Base-by-base conservation (phyloP, 345 rosid species). In the Abelmoschus esculentus region DNA sequence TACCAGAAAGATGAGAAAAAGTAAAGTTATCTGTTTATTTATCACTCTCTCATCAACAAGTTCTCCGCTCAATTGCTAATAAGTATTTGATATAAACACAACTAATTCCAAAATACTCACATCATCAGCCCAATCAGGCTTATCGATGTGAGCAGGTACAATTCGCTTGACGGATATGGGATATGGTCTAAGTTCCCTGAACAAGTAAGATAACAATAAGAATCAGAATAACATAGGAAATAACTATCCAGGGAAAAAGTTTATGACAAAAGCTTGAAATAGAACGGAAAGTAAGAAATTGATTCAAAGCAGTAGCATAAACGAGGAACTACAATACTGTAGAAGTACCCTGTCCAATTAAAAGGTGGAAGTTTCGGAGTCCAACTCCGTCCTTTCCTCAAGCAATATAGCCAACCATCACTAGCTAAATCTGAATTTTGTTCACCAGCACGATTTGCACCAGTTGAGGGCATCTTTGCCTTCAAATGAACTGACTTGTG, bases 91-190 rank as follows among this genome's bases (percentile, higher is more conserved):
- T 26, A 57, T 26, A 28, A 15, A 26, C 15, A 26, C 2, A 67
- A 66, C 70, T 13, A 15, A 60, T 36, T n/a, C 28, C 55, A 28
- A 28, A 50, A 56, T 47, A 80, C 97, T 89, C 71, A 93, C 98
- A 82, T 89, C 96, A 73, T 81, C 40, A 55, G 97, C 98, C 98
- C 98, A 89, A 70, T 93, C 96, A 78, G 99, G 96, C 76, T 66
- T 78, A 4, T 86, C 87, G 47, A 95, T 81, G 69, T 78, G 84
- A 67, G 80, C 78, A 76, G 98, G 97, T 66, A 91, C 87, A 56
- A 55, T 12, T 67, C 84, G 90, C 73, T 70, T 80, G 53, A 80
- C 67, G 67, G 96, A 95, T 70, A 91, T 86, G 18, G 87, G 99
- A 83, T 79, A 90, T 47, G 96, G 99, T 79, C 89, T 88, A 59